phyloP scores from a whole-genome alignment of 192 early-diverging fungal genomes.

The Coemansia sp. region DNA sequence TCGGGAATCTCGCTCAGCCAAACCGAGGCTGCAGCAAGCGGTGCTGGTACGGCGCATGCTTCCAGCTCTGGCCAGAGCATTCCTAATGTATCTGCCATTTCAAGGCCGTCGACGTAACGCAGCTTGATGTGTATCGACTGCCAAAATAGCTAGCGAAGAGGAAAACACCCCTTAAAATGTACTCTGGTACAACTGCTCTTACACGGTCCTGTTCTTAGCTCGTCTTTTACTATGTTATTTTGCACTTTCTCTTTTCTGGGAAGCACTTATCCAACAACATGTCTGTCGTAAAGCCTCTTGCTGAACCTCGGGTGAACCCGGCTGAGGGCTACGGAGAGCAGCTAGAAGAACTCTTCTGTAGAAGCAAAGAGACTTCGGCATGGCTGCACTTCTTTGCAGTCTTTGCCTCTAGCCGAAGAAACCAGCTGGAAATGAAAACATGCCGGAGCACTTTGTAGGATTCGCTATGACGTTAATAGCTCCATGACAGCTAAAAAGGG shows the following conservation, averaged over 20 bases:
- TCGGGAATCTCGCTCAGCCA: slow-evolving; percentile 30
- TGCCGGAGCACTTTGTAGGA: too few relatives aligned
- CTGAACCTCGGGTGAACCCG: too few relatives aligned
- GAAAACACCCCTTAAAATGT: background rate
- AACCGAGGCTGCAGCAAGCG: slow-evolving; percentile 4
- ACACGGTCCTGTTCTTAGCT: background rate
- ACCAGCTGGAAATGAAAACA: too few relatives aligned
- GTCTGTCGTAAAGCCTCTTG: too few relatives aligned
- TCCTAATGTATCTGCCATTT: slow-evolving; percentile 30
- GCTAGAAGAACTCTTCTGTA: too few relatives aligned
- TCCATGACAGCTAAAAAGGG: too few relatives aligned
- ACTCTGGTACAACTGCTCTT: background rate
- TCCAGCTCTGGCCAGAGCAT: slow-evolving; percentile 13
- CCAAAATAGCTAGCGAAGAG: background rate
- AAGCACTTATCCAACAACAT: background rate
- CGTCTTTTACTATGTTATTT: background rate
- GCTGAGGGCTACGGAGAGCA: too few relatives aligned
- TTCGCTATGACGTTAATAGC: too few relatives aligned
- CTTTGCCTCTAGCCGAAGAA: too few relatives aligned
- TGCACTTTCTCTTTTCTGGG: background rate
- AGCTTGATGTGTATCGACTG: background rate
- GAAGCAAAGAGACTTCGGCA: too few relatives aligned
- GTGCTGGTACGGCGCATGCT: background rate
- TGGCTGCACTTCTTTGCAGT: too few relatives aligned
- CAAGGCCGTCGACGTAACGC: slow-evolving; percentile 18